phyloP scores from a whole-genome alignment of 2,329 filamentous ascomycete genomes.

The Aquanectria penicillioides region DNA sequence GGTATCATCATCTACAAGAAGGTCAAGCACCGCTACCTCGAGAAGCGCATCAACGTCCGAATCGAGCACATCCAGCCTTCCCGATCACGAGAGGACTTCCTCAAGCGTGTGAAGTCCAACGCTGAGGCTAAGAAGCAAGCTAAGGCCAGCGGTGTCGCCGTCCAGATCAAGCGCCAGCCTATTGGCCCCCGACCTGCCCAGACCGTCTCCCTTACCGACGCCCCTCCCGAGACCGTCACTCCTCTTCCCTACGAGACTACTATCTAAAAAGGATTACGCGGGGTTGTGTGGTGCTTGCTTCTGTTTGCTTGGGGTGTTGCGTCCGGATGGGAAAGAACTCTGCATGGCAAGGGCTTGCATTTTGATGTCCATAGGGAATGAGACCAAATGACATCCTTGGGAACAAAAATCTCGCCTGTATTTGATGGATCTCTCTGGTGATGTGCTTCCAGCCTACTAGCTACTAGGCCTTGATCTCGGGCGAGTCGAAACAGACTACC shows the following conservation, averaged over 20 bases:
- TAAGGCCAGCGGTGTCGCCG: constrained; percentile 85
- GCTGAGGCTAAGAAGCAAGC: constrained; percentile 91
- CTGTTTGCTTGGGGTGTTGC: constrained; percentile 55
- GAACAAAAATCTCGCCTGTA: constrained; percentile 34
- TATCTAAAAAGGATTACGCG: constrained; percentile 73
- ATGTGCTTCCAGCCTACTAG: constrained; percentile 24
- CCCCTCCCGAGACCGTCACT: constrained; percentile 89
- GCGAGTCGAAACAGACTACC: constrained; percentile 18
- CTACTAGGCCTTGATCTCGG: constrained; percentile 5
- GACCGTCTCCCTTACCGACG: constrained; percentile 82
- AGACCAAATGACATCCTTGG: constrained; percentile 50
- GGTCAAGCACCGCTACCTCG: constrained; percentile 98
- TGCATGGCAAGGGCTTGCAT: constrained; percentile 56
- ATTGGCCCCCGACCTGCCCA: constrained; percentile 80
- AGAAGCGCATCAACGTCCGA: constrained; percentile 99
- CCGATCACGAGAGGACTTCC: constrained; percentile 95
- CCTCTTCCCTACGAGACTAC: constrained; percentile 98
- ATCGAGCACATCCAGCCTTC: constrained; percentile 97
- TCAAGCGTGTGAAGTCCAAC: constrained; percentile 96
- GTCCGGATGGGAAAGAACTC: constrained; percentile 56
- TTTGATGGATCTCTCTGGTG: constrained; percentile 36
- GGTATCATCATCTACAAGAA: constrained; percentile 99
- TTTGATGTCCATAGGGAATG: constrained; percentile 54
- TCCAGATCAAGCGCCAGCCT: constrained; percentile 94
- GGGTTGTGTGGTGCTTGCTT: constrained; percentile 47